Evolutionary conservation across 1,284 basidiomycete genomes (phyloP).

Genomic region (Malassezia japonica): DNA sequence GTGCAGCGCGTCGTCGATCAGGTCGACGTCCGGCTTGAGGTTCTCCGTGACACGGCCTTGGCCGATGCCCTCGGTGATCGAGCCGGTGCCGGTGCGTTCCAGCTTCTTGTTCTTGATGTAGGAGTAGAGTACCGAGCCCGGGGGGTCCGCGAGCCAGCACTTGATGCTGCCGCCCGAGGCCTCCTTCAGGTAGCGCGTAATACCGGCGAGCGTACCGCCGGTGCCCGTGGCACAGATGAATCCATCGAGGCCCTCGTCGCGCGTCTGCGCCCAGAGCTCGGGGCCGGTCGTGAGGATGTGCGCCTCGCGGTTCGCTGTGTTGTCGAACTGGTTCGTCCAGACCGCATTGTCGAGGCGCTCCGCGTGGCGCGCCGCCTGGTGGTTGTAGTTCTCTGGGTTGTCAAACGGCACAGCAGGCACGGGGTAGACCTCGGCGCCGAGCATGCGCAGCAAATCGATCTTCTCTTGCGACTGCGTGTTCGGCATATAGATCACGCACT

Average conservation of each 20-base stretch:
- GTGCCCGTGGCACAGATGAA: slow-evolving; percentile 92
- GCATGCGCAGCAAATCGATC: slow-evolving; percentile 91
- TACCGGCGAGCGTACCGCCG: slow-evolving; percentile 86
- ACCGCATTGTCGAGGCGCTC: slow-evolving; percentile 74
- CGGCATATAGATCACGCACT: slow-evolving; percentile 99
- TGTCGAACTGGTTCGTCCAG: slow-evolving; percentile 99
- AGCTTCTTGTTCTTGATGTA: slow-evolving; percentile 74
- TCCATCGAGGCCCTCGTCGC: slow-evolving; percentile 64
- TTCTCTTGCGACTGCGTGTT: slow-evolving; percentile 89
- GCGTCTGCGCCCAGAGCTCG: slow-evolving; percentile 88
- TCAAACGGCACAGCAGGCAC: slow-evolving; percentile 95
- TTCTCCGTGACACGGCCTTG: slow-evolving; percentile 96
- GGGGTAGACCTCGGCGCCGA: slow-evolving; percentile 88
- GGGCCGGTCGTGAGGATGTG: slow-evolving; percentile 89
- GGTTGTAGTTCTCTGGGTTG: slow-evolving; percentile 94
- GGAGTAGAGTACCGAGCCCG: slow-evolving; percentile 81
- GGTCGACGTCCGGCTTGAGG: slow-evolving; percentile 66
- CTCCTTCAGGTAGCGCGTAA: slow-evolving; percentile 75
- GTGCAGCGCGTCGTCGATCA: slow-evolving; percentile 71
- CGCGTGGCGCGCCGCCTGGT: slow-evolving; percentile 86
- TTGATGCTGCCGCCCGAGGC: slow-evolving; percentile 70
- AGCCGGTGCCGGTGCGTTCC: slow-evolving; percentile 68
- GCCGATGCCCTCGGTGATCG: slow-evolving; percentile 97
- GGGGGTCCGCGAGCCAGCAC: slow-evolving; percentile 90
- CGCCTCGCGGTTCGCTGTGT: slow-evolving; percentile 72